Percentiles rank a stretch among this genome's conserved stretches.
Evolutionary conservation across 139 green algal genomes (phyloP).

Genomic region (Auxenochlorella protothecoides): DNA sequence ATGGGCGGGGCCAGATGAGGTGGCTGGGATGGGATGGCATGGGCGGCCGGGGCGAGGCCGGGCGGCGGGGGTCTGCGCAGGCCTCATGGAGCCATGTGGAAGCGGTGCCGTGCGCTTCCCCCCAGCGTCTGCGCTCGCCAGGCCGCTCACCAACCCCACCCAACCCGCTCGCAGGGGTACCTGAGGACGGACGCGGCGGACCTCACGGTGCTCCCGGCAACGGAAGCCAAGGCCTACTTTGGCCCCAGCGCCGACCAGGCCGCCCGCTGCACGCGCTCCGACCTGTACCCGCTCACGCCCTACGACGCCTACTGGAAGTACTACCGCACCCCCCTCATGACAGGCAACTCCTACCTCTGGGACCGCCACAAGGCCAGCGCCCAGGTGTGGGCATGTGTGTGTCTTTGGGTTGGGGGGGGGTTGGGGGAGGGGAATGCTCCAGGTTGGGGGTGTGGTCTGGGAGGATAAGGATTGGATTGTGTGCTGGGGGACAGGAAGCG

Average conservation of each 20-base stretch:
- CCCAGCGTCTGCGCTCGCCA: background rate
- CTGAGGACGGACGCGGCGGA: background rate
- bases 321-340: conserved; percentile 3
- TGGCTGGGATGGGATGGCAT: background rate
- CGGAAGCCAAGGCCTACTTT: conserved; percentile 1
- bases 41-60: no score
- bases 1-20: background rate
- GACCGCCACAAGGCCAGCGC: background rate
- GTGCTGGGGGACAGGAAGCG: no score
- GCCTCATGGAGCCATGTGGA: background rate
- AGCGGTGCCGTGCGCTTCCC: no score
- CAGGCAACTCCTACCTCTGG: conserved; percentile 19
- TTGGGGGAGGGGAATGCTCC: background rate
- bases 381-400: background rate
- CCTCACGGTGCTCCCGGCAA: background rate
- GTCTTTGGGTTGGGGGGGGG: background rate
- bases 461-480: no score
- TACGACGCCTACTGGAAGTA: conserved; percentile 15
- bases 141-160: background rate
- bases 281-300: conserved; percentile 12
- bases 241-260: background rate
- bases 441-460: no score
- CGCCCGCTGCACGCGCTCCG: background rate
- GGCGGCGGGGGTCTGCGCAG: background rate
- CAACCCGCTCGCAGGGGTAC: background rate